Evolutionary conservation across 2,329 filamentous ascomycete species (phyloP).

Genomic region (Xylaria arbuscula): DNA sequence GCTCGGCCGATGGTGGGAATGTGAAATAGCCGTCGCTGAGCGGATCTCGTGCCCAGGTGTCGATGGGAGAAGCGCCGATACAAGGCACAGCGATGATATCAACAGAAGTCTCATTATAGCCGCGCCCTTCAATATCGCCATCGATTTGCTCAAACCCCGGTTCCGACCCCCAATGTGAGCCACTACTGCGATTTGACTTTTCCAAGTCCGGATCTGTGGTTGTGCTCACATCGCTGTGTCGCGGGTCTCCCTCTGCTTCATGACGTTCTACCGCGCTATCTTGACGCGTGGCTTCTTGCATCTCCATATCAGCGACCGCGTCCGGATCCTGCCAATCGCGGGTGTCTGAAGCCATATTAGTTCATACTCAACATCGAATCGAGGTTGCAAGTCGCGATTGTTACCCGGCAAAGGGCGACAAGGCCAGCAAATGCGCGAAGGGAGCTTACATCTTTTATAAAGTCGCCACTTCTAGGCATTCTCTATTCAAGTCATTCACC

Average conservation of each 20-base stretch:
- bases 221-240: conserved; percentile 28
- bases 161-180: conserved; percentile 49
- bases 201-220: conserved; percentile 32
- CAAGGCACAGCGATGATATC: conserved; percentile 67
- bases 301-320: conserved; percentile 25
- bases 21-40: conserved; percentile 61
- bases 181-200: conserved; percentile 44
- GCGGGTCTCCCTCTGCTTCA: conserved; percentile 13
- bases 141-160: conserved; percentile 57
- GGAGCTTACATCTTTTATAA: conserved; percentile 2
- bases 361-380: not conserved
- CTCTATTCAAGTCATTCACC: not conserved
- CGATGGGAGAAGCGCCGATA: conserved; percentile 63
- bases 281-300: conserved; percentile 15
- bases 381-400: not conserved
- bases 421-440: not conserved
- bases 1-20: conserved; percentile 46
- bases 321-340: conserved; percentile 8
- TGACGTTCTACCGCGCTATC: not conserved
- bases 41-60: conserved; percentile 64
- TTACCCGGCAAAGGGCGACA: not conserved
- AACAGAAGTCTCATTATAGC: conserved; percentile 65
- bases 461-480: not conserved
- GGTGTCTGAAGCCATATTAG: conserved; percentile 19
- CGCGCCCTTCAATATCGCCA: conserved; percentile 56